Evolutionary conservation across 441 rosid genomes (phyloP).

Genomic region (Isatis lusitanica): DNA sequence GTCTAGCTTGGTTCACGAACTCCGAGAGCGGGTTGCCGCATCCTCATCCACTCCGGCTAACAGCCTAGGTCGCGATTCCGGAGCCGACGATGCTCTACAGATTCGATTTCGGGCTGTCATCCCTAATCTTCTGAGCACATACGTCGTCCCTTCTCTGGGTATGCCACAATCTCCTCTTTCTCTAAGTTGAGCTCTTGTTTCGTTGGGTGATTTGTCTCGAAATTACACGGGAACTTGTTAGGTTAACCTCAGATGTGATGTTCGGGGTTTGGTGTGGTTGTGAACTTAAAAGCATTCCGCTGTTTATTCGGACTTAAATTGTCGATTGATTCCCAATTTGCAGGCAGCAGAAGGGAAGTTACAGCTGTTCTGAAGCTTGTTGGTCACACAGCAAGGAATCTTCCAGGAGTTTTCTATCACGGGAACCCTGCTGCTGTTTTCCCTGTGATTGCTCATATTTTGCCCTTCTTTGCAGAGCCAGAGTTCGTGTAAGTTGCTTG

Average conservation of each 20-base stretch:
- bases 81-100: constrained; percentile 64
- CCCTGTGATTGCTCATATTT: constrained; percentile 75
- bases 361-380: constrained; percentile 86
- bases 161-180: constrained; percentile 35
- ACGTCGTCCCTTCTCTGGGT: constrained; percentile 77
- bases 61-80: constrained; percentile 33
- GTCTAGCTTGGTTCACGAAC: constrained; percentile 84
- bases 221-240: neutral
- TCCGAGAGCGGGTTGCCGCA: constrained; percentile 84
- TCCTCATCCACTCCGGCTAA: constrained; percentile 60
- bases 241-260: constrained; percentile 6
- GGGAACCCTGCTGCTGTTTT: constrained; percentile 73
- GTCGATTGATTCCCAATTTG: neutral
- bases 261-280: neutral
- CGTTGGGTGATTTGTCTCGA: neutral
- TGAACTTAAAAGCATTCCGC: neutral
- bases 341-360: constrained; percentile 83
- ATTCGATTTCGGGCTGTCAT: constrained; percentile 77
- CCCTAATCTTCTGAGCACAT: constrained; percentile 74
- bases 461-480: constrained; percentile 90
- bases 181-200: too few relatives aligned
- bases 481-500: constrained; percentile 60
- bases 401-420: constrained; percentile 82
- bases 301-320: neutral
- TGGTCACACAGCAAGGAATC: constrained; percentile 68